phyloP scores from a whole-genome alignment of 805 yeast species.

The Schwanniomyces pseudopolymorphus region DNA sequence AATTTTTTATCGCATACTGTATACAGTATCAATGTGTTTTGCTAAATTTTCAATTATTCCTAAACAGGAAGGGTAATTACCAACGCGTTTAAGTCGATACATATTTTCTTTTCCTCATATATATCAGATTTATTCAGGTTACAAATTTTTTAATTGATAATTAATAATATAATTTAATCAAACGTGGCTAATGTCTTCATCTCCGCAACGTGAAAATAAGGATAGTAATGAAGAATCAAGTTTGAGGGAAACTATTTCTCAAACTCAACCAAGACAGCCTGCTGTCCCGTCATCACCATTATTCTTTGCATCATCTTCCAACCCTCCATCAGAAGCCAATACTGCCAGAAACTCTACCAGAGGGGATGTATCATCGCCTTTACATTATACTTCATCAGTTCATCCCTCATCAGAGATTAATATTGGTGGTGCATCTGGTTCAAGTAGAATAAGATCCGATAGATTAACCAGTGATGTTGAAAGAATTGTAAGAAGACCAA shows the following conservation, averaged over 20 bases:
- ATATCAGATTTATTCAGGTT: neutral
- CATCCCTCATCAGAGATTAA: slow-evolving; percentile 40
- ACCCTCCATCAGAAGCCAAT: slow-evolving; percentile 33
- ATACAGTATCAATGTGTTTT: neutral
- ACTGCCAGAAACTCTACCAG: slow-evolving; percentile 17
- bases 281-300: slow-evolving; percentile 58
- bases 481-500: slow-evolving; percentile 46
- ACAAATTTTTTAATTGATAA: neutral
- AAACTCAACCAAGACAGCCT: slow-evolving; percentile 36
- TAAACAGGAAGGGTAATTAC: slow-evolving; percentile 23
- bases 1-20: neutral
- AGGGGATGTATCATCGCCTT: slow-evolving; percentile 47
- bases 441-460: slow-evolving; percentile 46
- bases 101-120: slow-evolving; percentile 2
- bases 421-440: slow-evolving; percentile 23
- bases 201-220: slow-evolving; percentile 36
- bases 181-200: slow-evolving; percentile 24
- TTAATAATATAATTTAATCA: slow-evolving; percentile 1
- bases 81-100: slow-evolving; percentile 21
- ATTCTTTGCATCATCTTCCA: slow-evolving; percentile 50
- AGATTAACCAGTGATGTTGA: slow-evolving; percentile 43
- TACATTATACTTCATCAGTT: slow-evolving; percentile 47
- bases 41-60: slow-evolving; percentile 18
- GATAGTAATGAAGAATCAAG: slow-evolving; percentile 26
- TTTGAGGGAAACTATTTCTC: slow-evolving; percentile 31